A percentile compares a stretch with the other conserved stretches of the same genome.
Conservation (phyloP, 2,329 filamentous ascomycete genomes). For the Proliferodiscus dingleyae region DNA sequence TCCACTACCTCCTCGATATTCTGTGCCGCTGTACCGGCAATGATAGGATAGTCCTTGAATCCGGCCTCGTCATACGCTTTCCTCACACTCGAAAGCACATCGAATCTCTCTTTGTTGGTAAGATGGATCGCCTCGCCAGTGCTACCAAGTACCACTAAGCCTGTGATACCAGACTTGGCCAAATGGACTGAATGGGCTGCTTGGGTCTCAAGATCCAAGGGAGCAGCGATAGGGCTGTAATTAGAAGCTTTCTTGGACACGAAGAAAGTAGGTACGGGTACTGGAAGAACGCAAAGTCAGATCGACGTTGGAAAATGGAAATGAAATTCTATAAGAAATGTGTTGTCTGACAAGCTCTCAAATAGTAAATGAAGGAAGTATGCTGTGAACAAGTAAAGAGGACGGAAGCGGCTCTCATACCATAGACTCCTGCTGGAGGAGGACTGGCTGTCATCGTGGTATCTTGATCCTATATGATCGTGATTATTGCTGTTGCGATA, state of each 20-base stretch:
- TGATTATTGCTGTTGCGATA: too few relatives aligned
- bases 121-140: constrained; percentile 62
- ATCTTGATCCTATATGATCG: too few relatives aligned
- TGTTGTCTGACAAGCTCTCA: too few relatives aligned
- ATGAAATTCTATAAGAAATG: too few relatives aligned
- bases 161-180: constrained; percentile 52
- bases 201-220: constrained; percentile 54
- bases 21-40: constrained; percentile 53
- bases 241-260: constrained; percentile 25
- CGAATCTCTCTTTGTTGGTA: constrained; percentile 49
- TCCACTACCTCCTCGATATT: constrained; percentile 51
- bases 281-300: constrained; percentile 29
- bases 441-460: too few relatives aligned
- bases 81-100: constrained; percentile 49
- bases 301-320: constrained; percentile 13
- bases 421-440: too few relatives aligned
- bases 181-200: constrained; percentile 54
- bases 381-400: too few relatives aligned
- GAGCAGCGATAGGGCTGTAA: constrained; percentile 22
- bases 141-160: constrained; percentile 57
- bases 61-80: constrained; percentile 50
- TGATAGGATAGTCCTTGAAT: constrained; percentile 54
- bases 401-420: too few relatives aligned
- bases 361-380: too few relatives aligned
- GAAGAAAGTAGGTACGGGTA: constrained; percentile 61